phyloP scores from a whole-genome alignment of 495 filamentous ascomycete species.

The Xylaria flabelliformis region DNA sequence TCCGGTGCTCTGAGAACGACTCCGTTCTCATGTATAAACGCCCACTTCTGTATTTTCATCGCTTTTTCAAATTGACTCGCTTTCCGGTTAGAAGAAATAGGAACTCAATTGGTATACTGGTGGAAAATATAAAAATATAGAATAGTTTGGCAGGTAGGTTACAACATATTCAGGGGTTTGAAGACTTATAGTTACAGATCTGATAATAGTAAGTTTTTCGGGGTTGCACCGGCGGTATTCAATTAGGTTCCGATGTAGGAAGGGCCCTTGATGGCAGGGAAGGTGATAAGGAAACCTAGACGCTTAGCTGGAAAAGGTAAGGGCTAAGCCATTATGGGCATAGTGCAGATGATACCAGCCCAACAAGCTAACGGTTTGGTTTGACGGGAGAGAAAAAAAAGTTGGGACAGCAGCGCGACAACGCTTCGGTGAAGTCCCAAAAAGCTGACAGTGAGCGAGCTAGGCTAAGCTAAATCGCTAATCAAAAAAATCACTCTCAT shows the following conservation, averaged over 20 bases:
- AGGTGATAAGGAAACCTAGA: constrained; percentile 21
- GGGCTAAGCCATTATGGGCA: constrained; percentile 22
- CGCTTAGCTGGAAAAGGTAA: not conserved
- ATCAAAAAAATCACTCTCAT: constrained; percentile 26
- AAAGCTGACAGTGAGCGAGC: constrained; percentile 32
- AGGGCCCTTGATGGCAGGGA: constrained; percentile 18
- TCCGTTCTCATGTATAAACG: not conserved
- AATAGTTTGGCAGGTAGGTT: not conserved
- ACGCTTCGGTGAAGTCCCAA: constrained; percentile 34
- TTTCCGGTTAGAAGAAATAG: not conserved
- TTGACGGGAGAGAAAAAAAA: constrained; percentile 34
- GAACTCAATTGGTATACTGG: not conserved
- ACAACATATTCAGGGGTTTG: not conserved
- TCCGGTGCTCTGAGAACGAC: constrained; percentile 3
- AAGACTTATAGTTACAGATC: not conserved
- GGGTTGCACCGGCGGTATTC: constrained; percentile 15
- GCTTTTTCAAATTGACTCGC: not conserved
- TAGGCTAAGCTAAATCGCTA: constrained; percentile 16
- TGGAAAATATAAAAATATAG: not conserved
- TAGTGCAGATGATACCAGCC: constrained; percentile 30
- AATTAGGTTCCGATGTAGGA: constrained; percentile 26
- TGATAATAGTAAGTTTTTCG: not conserved
- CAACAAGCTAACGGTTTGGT: constrained; percentile 40
- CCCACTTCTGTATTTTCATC: not conserved
- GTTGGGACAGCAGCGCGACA: constrained; percentile 38